A percentile compares a stretch with the other conserved stretches of the same genome.
phyloP scores from a whole-genome alignment of 2,329 filamentous ascomycete genomes.

The Colletotrichum sp. region DNA sequence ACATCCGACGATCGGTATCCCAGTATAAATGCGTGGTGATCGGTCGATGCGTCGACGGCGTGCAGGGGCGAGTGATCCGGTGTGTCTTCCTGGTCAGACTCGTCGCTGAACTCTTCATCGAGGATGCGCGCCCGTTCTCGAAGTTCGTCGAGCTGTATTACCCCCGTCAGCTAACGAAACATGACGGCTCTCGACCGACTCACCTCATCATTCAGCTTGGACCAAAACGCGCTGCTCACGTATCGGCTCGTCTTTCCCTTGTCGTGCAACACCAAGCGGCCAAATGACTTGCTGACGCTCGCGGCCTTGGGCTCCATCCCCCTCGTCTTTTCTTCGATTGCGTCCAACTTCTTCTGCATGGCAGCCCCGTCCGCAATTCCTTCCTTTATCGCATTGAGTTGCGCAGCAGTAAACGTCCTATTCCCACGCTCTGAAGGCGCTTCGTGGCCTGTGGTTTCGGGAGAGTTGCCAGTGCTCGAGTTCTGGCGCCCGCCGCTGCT shows the following conservation, averaged over 20 bases:
- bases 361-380: background rate
- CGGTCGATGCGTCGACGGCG: constrained; percentile 36
- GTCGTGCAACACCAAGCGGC: constrained; percentile 73
- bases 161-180: constrained; percentile 23
- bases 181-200: constrained; percentile 17
- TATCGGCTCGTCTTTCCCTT: constrained; percentile 72
- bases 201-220: constrained; percentile 77
- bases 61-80: constrained; percentile 46
- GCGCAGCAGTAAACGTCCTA: background rate
- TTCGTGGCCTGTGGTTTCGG: constrained; percentile 28
- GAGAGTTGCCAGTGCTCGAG: constrained; percentile 30
- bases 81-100: constrained; percentile 64
- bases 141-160: constrained; percentile 44
- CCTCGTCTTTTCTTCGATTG: constrained; percentile 23
- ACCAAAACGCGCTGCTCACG: constrained; percentile 79
- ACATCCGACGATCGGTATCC: constrained; percentile 76
- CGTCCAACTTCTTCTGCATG: constrained; percentile 6
- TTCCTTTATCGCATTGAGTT: background rate
- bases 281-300: constrained; percentile 59
- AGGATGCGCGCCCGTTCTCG: constrained; percentile 42
- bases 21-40: constrained; percentile 75
- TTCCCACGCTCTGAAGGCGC: constrained; percentile 1
- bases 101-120: constrained; percentile 57
- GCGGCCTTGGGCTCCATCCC: constrained; percentile 23
- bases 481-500: constrained; percentile 23